Percentiles rank a stretch among this genome's conserved stretches.
These are phyloP conservation scores for Dendrobium nobile DNA, from an alignment of 106 monocot genomes.

Conservation along the genomic window DNA sequence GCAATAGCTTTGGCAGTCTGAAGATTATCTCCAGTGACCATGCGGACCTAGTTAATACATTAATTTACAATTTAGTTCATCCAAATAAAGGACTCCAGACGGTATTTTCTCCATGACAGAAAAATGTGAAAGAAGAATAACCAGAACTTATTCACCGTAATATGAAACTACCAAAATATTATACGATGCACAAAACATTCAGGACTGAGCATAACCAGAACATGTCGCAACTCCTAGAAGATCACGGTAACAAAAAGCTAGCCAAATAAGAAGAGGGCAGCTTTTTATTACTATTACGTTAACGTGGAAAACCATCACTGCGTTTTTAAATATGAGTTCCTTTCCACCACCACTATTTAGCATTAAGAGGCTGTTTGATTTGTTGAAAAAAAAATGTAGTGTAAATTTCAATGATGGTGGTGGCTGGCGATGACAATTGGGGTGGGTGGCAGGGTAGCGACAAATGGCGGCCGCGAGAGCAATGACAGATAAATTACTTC, in stretches of 20 bases:
- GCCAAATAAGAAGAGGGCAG: background rate
- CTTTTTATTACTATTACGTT: background rate
- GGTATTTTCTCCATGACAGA: background rate
- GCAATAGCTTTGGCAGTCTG: conserved; percentile 97
- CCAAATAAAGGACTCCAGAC: too few species aligned
- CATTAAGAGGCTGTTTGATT: too few species aligned
- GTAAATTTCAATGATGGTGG: too few species aligned
- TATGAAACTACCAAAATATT: background rate
- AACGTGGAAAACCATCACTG: background rate
- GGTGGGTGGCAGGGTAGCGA: too few species aligned
- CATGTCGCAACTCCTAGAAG: background rate
- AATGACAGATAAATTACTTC: too few species aligned
- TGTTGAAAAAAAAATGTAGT: too few species aligned
- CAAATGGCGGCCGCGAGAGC: too few species aligned
- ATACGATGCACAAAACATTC: background rate
- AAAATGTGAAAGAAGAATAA: background rate
- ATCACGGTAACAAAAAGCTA: background rate
- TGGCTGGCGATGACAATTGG: too few species aligned
- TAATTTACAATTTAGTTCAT: background rate
- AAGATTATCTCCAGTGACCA: conserved; percentile 99
- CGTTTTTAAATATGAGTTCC: background rate
- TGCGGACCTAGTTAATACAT: conserved; percentile 64
- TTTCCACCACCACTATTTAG: background rate
- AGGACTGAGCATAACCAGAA: background rate
- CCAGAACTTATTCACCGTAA: background rate